Base-by-base conservation (phyloP, 2,329 filamentous ascomycete genomes). In the Plectosphaerella sp. region DNA sequence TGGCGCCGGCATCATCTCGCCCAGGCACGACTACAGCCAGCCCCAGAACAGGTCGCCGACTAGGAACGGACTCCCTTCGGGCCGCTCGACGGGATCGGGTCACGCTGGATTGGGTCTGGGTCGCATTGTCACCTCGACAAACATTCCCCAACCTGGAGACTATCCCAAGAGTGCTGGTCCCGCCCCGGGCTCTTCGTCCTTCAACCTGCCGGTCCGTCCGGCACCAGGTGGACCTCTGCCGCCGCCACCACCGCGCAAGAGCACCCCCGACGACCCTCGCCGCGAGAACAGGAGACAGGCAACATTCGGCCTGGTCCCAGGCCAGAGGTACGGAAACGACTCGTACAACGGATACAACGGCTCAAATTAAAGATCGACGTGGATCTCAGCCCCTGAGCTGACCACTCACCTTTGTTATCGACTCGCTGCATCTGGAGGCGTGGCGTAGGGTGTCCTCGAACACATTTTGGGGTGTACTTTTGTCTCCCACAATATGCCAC, bases 131-230 rank as follows among this genome's bases (percentile, higher is more conserved):
- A 78, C 77, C 6, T 74, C 78, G 45, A 78, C 77, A 57, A 80
- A 79, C 39, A 73, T 80, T 54, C 79, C 79, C 28, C 78, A 77
- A 61, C 68, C 71, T 12, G 58, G 65, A 22, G 64, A 65, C 18
- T 71, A 71, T 28, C 58, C 68, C 2, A 73, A 75, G 16, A 70
- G 58, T 52, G 61, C 64, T 54, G 70, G 61, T 33, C 77, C 75
- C 58, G 43, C 18, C n/a, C 72, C 73, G 43, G 75, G 70, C 54
- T 69, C 70, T 49, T 66, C 73, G 15, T 82, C 79, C 3, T 86
- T 87, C 51, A 80, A 77, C 36, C 72, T 91, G 47, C 85, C 87
- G 1, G 78, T 88, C 53, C 80, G 87, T 46, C 76, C 80, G 45
- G 84, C 78, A 28, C 78, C 79, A 3, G 79, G 74, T 9, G 81